Evolutionary conservation across 768 basidiomycete genomes (phyloP).

Genomic region (Calocera cornea): DNA sequence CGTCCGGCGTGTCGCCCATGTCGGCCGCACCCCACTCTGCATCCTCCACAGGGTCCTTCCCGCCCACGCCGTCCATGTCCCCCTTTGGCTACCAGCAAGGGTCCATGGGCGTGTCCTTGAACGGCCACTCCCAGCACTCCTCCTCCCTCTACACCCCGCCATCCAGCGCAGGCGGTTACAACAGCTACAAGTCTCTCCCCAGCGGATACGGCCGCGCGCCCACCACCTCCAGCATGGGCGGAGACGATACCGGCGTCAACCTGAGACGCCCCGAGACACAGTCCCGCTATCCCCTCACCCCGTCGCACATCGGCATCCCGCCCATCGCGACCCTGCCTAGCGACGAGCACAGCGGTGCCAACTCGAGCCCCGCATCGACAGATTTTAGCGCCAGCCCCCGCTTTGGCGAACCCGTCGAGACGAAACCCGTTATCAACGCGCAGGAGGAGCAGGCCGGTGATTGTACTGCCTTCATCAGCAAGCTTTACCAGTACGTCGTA

Average conservation of each 20-base stretch:
- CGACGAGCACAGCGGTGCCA: not conserved
- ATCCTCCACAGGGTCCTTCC: not conserved
- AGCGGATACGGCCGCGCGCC: not conserved
- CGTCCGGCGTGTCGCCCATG: not conserved
- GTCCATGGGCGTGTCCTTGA: conserved; percentile 1
- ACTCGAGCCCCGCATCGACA: not conserved
- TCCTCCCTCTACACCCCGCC: not conserved
- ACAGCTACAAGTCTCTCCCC: conserved; percentile 1
- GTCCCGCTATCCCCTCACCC: not conserved
- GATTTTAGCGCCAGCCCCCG: not conserved
- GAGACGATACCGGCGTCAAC: not conserved
- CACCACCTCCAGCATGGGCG: not conserved
- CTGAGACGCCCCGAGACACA: not conserved
- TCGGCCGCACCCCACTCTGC: not conserved
- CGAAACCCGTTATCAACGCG: not conserved
- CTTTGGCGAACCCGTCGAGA: not conserved
- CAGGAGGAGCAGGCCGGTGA: conserved; percentile 2
- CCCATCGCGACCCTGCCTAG: conserved; percentile 2
- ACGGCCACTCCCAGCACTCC: not conserved
- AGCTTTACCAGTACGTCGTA: not conserved
- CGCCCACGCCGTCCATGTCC: not conserved
- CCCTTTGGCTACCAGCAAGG: not conserved
- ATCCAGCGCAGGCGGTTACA: not conserved
- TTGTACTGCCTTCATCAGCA: conserved; percentile 5
- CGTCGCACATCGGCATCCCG: not conserved